phyloP scores from a whole-genome alignment of 441 rosid species.

The Bocquillonia castaneifolia region DNA sequence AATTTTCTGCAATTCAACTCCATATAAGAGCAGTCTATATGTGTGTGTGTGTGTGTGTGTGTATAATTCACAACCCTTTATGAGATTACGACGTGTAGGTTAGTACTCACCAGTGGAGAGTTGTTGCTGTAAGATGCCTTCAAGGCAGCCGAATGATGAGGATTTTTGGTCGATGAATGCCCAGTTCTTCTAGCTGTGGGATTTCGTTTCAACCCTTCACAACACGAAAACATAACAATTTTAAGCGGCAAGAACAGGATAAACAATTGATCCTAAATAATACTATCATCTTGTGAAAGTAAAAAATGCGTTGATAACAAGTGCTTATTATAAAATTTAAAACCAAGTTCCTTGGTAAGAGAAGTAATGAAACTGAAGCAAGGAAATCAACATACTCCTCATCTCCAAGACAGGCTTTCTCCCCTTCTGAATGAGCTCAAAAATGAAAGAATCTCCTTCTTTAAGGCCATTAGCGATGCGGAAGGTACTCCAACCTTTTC shows the following conservation, averaged over 20 bases:
- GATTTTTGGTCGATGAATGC: not conserved
- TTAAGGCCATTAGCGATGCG: not conserved
- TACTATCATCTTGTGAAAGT: not conserved
- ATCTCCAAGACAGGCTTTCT: conserved; percentile 1
- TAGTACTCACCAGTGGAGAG: not conserved
- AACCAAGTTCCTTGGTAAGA: not conserved
- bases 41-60: too few species aligned
- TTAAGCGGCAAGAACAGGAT: not conserved
- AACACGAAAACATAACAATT: not conserved
- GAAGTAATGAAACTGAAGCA: not conserved
- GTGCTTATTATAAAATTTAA: too few species aligned
- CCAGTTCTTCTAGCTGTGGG: not conserved
- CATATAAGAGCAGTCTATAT: not conserved
- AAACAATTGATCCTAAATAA: not conserved
- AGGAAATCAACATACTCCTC: conserved; percentile 1
- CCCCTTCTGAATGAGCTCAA: conserved; percentile 13
- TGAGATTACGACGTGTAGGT: not conserved
- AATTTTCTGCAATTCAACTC: conserved; percentile 15
- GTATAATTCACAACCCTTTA: too few species aligned
- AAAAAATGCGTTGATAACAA: not conserved
- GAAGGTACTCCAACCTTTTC: conserved; percentile 1
- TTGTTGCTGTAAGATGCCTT: not conserved
- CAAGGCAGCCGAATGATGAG: not conserved
- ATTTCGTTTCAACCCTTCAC: not conserved
- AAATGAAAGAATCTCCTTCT: conserved; percentile 2